phyloP scores from a whole-genome alignment of 2,329 filamentous ascomycete genomes.

The Aspergillus japonicus region DNA sequence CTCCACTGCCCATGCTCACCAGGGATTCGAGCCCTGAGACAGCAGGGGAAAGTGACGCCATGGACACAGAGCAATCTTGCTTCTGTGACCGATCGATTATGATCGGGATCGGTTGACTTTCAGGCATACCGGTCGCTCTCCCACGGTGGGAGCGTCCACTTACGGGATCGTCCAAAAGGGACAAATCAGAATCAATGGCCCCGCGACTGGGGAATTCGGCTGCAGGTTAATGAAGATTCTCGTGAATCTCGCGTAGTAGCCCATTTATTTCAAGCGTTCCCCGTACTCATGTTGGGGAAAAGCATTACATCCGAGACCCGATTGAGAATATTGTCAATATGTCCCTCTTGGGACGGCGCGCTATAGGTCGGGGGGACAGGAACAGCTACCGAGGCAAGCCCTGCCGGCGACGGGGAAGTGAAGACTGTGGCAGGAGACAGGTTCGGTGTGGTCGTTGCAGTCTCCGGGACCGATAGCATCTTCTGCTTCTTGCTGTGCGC shows the following conservation, averaged over 20 bases:
- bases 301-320: constrained; percentile 38
- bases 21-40: neutral
- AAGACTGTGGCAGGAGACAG: constrained; percentile 13
- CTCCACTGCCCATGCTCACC: neutral
- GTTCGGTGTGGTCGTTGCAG: constrained; percentile 1
- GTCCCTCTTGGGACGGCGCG: constrained; percentile 21
- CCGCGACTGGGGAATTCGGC: neutral
- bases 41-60: neutral
- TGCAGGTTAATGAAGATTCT: neutral
- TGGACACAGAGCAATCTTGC: neutral
- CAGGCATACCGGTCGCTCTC: neutral
- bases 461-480: constrained; percentile 6
- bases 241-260: neutral
- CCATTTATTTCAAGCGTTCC: constrained; percentile 10
- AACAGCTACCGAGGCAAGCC: constrained; percentile 3
- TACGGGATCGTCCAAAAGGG: neutral
- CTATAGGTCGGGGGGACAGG: constrained; percentile 11
- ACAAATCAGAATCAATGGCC: neutral
- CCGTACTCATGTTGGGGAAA: constrained; percentile 32
- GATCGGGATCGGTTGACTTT: neutral
- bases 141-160: neutral
- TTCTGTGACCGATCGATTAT: neutral
- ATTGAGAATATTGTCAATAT: constrained; percentile 34
- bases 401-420: constrained; percentile 12
- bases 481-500: constrained; percentile 15